Evolutionary conservation across 306 rosid genomes (phyloP), one percentile per base, ranked within the genome.

Genomic region (Biancaea sappan): DNA sequence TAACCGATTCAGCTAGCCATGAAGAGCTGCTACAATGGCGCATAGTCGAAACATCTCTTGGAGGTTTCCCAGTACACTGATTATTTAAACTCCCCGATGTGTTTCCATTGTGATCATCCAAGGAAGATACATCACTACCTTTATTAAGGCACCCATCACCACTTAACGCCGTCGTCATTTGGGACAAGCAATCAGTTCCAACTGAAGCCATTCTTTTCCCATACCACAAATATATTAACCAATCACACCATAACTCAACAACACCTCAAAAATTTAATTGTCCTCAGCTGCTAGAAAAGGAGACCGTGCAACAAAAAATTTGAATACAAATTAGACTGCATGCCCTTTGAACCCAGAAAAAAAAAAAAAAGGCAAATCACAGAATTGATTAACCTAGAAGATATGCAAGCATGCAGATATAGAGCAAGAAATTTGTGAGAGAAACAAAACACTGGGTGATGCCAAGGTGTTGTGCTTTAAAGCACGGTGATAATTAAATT

Each of bases 1-100:
- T 69, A 71, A 84, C 85, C 57, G 78, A 43, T 41, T 83, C 84
- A 26, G 66, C 21, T 53, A 83, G 72, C 10, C 58, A 66, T 2
- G 79, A 43, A 76, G 81, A 80, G 81, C 76, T 77, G 4, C 50
- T 64, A 72, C 83, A 77, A 58, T 84, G 82, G 19, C 85, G 58
- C 77, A 80, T 57, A 40, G 44, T 12, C 3, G 81, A 73, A 53
- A 63, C 56, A 59, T 58, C 82, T 59, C 85, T 50, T 0, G 88
- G 88, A 25, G 88, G 88, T 37, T 77, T 84, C 2, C 73, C 78
- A 32, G 18, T 44, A 72, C 25, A 7, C 12, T 63, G 71, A 59
- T 51, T 44, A 59, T 51, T 44, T 11, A 71, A 52, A 68, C 37
- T 61, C 15, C 3, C 86, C 50, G 41, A 22, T 8, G 56, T 6